phyloP scores from a whole-genome alignment of 768 basidiomycete species.

The Rhodosporidiobolus sp. region DNA sequence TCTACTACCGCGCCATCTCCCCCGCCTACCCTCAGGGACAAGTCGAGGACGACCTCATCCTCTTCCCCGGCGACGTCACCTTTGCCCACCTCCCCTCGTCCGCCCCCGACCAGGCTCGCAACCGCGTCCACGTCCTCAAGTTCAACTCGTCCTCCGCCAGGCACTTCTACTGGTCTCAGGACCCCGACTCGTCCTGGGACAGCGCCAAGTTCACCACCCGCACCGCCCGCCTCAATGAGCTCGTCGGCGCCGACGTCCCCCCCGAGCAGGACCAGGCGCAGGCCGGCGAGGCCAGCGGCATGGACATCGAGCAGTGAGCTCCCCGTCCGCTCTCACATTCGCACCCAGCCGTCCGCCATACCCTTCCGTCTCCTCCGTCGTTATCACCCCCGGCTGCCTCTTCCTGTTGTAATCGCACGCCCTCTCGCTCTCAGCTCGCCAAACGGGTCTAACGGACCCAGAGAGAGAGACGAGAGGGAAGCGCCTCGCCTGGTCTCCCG shows the following conservation, averaged over 20 bases:
- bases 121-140: slow-evolving; percentile 41
- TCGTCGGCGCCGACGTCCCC: slow-evolving; percentile 37
- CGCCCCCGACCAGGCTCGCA: background rate
- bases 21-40: background rate
- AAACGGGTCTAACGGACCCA: too few species aligned
- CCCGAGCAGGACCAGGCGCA: background rate
- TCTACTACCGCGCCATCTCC: slow-evolving; percentile 29
- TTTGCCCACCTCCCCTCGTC: slow-evolving; percentile 27
- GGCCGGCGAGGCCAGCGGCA: background rate
- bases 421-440: too few species aligned
- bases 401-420: too few species aligned
- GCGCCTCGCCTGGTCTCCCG: background rate
- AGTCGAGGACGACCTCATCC: slow-evolving; percentile 39
- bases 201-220: slow-evolving; percentile 13
- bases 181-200: slow-evolving; percentile 17
- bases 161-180: slow-evolving; percentile 45
- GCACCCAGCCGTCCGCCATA: background rate
- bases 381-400: too few species aligned
- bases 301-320: slow-evolving; percentile 35
- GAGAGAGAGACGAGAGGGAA: too few species aligned
- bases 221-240: slow-evolving; percentile 31
- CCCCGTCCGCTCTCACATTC: background rate
- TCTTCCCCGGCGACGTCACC: slow-evolving; percentile 43
- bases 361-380: too few species aligned
- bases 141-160: slow-evolving; percentile 39